Percentiles rank a stretch among this genome's conserved stretches.
Evolutionary conservation across 768 basidiomycete species (phyloP).

Genomic region (Termitomyces sp.): DNA sequence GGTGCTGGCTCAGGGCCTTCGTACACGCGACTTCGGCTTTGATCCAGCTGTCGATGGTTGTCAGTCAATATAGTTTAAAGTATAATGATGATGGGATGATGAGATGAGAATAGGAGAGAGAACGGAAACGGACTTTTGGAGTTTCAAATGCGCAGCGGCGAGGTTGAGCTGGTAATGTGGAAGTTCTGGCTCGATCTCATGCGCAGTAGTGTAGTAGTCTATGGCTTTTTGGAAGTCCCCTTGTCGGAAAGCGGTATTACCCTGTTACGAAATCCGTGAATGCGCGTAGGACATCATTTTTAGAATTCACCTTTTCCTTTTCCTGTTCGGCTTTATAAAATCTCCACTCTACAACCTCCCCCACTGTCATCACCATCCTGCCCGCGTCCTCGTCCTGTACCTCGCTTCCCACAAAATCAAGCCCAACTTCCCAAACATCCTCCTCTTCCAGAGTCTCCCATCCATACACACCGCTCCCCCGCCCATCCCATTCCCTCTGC

Average conservation of each 20-base stretch:
- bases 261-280: slow-evolving; percentile 31
- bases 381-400: slow-evolving; percentile 33
- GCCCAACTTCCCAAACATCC: slow-evolving; percentile 67
- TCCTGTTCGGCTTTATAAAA: slow-evolving; percentile 65
- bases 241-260: slow-evolving; percentile 62
- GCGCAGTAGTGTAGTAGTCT: slow-evolving; percentile 51
- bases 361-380: slow-evolving; percentile 69
- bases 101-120: background rate
- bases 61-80: slow-evolving; percentile 1
- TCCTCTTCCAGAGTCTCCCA: slow-evolving; percentile 77
- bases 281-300: background rate
- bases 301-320: slow-evolving; percentile 53
- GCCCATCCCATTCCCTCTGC: slow-evolving; percentile 71
- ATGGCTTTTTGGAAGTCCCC: slow-evolving; percentile 54
- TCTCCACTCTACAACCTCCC: slow-evolving; percentile 70
- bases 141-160: slow-evolving; percentile 68
- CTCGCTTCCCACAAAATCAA: slow-evolving; percentile 57
- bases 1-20: slow-evolving; percentile 56
- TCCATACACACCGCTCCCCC: slow-evolving; percentile 64
- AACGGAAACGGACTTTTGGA: slow-evolving; percentile 48
- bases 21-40: slow-evolving; percentile 70
- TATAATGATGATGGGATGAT: background rate
- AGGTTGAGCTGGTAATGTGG: slow-evolving; percentile 75
- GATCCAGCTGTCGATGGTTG: slow-evolving; percentile 45
- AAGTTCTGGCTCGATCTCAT: slow-evolving; percentile 62